Evolutionary conservation across 2,329 filamentous ascomycete species (phyloP), one percentile per base, ranked within the genome.

Genomic region (Fusarium guadeloupense): DNA sequence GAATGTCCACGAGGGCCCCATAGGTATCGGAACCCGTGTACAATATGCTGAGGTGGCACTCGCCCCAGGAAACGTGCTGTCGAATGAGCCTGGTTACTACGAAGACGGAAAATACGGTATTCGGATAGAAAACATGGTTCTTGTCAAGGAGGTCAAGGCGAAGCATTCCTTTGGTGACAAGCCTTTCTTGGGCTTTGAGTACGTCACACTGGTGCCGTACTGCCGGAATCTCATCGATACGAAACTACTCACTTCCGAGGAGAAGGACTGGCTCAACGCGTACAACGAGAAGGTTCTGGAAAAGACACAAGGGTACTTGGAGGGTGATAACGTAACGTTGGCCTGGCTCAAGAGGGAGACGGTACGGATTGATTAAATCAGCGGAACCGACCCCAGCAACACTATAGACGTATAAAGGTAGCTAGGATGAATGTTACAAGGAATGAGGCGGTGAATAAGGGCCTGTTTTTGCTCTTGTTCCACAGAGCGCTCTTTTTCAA

Each of bases 1-100:
- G 70, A 99, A 99, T 67, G 95, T 99, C 1, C 95, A 99, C 73
- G 95, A 99, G 78, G 95, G 95, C 0, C 95, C 95, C 2, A 96
- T 99, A 59, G 95, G 95, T 17, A 96, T 99, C 58, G 95, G 95
- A 23, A 97, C 93, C 9, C 85, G 95, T 38, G 87, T 96, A 33
- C 91, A 96, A 69, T 97, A 94, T 73, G 89, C 92, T 1, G 95
- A 99, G 73, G 93, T 98, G 6, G 85, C 95, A 0, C 83, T 99
- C 25, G 86, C 92, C 0, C 83, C 92, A n/a, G 95, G 95, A 38
- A 97, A 99, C 69, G 94, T 99, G 34, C 87, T 98, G 47, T 98
- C 94, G 2, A 93, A 97, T 70, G 93, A 99, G 76, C 95, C 95
- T 2, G 95, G 95, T 25, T 99, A 93, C 78, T 99, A 99, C 74